Evolutionary conservation across 225 moss, liverwort and hornwort species (phyloP).

Genomic region (Ulota crispa): DNA sequence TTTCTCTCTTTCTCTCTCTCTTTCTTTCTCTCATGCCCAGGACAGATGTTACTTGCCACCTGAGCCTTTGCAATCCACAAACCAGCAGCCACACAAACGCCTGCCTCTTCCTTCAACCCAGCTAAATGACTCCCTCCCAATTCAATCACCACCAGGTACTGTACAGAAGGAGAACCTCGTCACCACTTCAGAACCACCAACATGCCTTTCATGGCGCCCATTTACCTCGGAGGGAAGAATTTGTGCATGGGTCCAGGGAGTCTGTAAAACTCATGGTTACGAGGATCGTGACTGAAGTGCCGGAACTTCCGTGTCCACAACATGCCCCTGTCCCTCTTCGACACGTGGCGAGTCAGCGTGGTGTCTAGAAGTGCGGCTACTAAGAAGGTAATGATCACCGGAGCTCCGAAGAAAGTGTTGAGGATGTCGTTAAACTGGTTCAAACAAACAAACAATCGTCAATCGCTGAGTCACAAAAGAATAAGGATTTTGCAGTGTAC

Average conservation of each 20-base stretch:
- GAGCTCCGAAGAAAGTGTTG: constrained; percentile 67
- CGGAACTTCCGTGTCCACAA: constrained; percentile 79
- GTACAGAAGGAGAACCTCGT: constrained; percentile 19
- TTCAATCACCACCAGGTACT: constrained; percentile 1
- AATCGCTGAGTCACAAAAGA: neutral
- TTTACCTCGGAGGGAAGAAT: constrained; percentile 71
- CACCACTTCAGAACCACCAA: neutral
- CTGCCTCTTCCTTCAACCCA: neutral
- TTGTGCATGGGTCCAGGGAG: constrained; percentile 70
- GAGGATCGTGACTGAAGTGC: constrained; percentile 64
- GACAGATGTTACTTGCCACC: constrained; percentile 17
- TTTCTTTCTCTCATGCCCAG: neutral
- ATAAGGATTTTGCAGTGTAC: no score
- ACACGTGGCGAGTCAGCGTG: constrained; percentile 62
- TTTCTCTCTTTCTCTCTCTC: no score
- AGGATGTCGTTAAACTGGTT: constrained; percentile 89
- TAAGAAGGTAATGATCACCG: constrained; percentile 70
- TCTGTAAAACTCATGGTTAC: constrained; percentile 80
- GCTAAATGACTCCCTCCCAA: constrained; percentile 4
- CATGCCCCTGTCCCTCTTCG: constrained; percentile 77
- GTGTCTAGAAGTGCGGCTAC: constrained; percentile 74
- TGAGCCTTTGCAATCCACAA: constrained; percentile 15
- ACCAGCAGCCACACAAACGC: neutral
- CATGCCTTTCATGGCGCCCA: no score
- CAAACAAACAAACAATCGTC: neutral